Conservation (phyloP, 345 rosid species). For the Gossypioides kirkii region DNA sequence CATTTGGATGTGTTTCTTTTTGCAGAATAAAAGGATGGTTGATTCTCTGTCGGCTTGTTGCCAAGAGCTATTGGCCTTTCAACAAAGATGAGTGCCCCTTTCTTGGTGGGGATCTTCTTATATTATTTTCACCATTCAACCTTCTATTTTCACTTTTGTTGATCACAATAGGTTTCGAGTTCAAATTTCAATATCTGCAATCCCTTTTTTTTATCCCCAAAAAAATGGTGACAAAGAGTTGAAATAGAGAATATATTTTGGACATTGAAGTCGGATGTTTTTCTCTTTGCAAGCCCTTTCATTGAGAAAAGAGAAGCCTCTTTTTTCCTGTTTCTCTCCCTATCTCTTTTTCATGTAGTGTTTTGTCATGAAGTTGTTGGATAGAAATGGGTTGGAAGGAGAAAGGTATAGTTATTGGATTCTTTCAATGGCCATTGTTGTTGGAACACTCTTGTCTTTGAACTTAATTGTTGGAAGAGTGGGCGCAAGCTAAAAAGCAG, state of each 20-base stretch:
- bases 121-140: neutral
- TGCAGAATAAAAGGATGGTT: slow-evolving; percentile 16
- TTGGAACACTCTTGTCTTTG: neutral
- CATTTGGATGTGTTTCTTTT: slow-evolving; percentile 21
- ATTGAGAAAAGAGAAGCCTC: slow-evolving; percentile 15
- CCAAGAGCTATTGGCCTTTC: slow-evolving; percentile 19
- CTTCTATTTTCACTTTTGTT: neutral
- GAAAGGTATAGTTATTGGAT: slow-evolving; percentile 12
- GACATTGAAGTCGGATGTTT: neutral
- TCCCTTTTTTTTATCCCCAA: too few species aligned
- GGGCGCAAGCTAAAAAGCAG: neutral
- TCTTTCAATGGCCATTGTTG: neutral
- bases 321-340: too few species aligned
- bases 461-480: slow-evolving; percentile 9
- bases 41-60: slow-evolving; percentile 16
- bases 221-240: slow-evolving; percentile 7
- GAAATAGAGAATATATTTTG: slow-evolving; percentile 17
- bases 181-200: too few species aligned
- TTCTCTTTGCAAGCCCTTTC: neutral
- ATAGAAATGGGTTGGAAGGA: slow-evolving; percentile 24
- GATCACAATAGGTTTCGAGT: neutral
- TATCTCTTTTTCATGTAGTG: neutral
- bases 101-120: neutral
- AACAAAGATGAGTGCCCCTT: slow-evolving; percentile 16
- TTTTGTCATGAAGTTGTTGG: slow-evolving; percentile 30